phyloP scores from a whole-genome alignment of 2,329 filamentous ascomycete species.

The Emergomyces pasteurianus region DNA sequence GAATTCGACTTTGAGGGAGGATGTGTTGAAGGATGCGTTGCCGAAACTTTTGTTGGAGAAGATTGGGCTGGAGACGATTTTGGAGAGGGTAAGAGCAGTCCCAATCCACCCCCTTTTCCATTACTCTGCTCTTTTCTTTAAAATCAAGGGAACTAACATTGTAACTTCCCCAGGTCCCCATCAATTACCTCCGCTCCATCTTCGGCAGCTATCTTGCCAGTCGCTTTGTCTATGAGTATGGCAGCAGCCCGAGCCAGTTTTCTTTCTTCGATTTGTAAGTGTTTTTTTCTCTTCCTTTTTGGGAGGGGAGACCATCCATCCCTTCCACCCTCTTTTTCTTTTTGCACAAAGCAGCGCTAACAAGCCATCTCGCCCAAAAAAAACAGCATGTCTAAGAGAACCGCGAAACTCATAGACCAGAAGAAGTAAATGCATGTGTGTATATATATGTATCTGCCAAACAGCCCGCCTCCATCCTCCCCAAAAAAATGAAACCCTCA shows the following conservation, averaged over 20 bases:
- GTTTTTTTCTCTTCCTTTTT: not conserved
- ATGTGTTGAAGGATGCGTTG: slow-evolving; percentile 73
- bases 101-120: too few species aligned
- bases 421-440: not conserved
- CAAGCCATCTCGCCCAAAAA: not conserved
- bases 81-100: slow-evolving; percentile 52
- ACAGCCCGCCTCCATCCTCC: too few species aligned
- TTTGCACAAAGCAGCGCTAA: not conserved
- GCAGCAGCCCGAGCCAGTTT: slow-evolving; percentile 86
- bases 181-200: slow-evolving; percentile 84
- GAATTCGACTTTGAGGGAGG: slow-evolving; percentile 62
- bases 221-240: slow-evolving; percentile 92
- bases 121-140: not conserved
- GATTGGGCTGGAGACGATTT: slow-evolving; percentile 81
- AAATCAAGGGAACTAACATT: not conserved
- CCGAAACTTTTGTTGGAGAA: slow-evolving; percentile 74
- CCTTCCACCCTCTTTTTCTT: not conserved
- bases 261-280: slow-evolving; percentile 97
- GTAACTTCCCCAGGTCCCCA: slow-evolving; percentile 51
- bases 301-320: too few species aligned
- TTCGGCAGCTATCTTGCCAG: slow-evolving; percentile 93
- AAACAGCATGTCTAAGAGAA: slow-evolving; percentile 3
- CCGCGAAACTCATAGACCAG: not conserved
- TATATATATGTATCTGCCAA: too few species aligned
- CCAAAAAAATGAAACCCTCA: too few species aligned